A percentile compares a stretch with the other conserved stretches of the same genome.
phyloP scores from a whole-genome alignment of 2,329 filamentous ascomycete genomes.

The Cercospora berteroae region DNA sequence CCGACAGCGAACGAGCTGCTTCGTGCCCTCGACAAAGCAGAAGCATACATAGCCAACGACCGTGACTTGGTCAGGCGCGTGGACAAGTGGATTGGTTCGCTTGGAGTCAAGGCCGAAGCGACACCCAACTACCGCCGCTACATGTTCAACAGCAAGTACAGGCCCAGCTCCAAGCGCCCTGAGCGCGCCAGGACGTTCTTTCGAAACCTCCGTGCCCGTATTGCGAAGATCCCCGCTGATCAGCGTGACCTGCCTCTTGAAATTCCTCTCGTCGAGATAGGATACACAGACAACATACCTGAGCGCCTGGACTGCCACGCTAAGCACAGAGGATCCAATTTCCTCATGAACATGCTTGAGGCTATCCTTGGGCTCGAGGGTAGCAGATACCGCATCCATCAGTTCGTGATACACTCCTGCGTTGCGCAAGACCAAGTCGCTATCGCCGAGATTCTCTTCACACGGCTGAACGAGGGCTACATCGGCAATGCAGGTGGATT shows the following conservation, averaged over 20 bases:
- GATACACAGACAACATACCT: neutral
- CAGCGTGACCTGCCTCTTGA: neutral
- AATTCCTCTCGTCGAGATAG: neutral
- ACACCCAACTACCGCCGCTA: neutral
- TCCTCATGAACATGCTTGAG: constrained; percentile 9
- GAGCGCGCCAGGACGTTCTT: neutral
- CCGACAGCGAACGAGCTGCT: neutral
- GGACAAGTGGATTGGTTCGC: neutral
- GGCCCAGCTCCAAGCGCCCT: neutral
- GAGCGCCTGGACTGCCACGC: neutral
- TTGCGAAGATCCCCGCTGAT: neutral
- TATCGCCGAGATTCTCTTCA: constrained; percentile 8
- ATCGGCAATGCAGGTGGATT: constrained; percentile 6
- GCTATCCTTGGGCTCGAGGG: neutral
- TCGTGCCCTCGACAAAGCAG: neutral
- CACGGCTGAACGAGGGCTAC: constrained; percentile 3
- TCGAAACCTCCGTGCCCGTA: neutral
- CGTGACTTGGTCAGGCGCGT: neutral
- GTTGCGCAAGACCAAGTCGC: neutral
- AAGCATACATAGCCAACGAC: neutral
- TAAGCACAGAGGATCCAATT: constrained; percentile 1
- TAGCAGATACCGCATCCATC: neutral
- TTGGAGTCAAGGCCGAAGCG: neutral
- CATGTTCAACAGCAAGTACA: neutral
- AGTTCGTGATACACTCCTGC: constrained; percentile 1